Base-by-base conservation (phyloP, 1,139 yeast genomes). In the Suhomyces anneliseae region DNA sequence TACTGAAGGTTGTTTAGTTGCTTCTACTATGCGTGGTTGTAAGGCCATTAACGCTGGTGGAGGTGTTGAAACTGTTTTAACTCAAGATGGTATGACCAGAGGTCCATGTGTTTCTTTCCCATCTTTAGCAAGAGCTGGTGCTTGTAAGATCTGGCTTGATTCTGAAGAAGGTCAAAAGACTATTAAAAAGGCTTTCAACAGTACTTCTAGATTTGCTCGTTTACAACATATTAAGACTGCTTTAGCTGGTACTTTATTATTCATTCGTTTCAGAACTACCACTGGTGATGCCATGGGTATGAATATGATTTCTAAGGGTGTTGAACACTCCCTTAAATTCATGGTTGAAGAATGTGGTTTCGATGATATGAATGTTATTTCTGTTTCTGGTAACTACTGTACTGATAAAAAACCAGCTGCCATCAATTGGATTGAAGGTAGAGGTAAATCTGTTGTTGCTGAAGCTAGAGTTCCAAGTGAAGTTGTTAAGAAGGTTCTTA, bases 211-310 rank as follows among this genome's bases (percentile, higher is more conserved):
- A 69, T 93, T 93, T 72, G 99, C 99, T 19, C 83, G 97, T 62
- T 81, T 93, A 61, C 96, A 89, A 69, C 86, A 87, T 58, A 77
- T 92, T 56, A 88, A 90, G 68, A 90, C 98, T 29, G 96, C 98
- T 2, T 74, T 93, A 66, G 99, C 99, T n/a, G 99, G 99, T 37
- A 87, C 88, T 45, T 75, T 87, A 55, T 75, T 95, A 59, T 93
- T 81, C 63, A 86, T 95, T 59, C 83, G 99, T 61, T 93, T 93
- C 76, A 83, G 92, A 65, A 93, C 99, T 27, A 90, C 97, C 38
- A 93, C 99, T 34, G 99, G 99, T 68, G 99, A 93, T 74, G 99
- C 99, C 15, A 93, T 93, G 99, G 99, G 99, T 56, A 93, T 93
- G 99, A 93, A 93, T 66, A 95, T 93, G 99, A 95, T 93, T 55